These are phyloP conservation scores for Sanghuangporus baumii DNA, from an alignment of 1,284 basidiomycete species.

Conservation along the genomic window DNA sequence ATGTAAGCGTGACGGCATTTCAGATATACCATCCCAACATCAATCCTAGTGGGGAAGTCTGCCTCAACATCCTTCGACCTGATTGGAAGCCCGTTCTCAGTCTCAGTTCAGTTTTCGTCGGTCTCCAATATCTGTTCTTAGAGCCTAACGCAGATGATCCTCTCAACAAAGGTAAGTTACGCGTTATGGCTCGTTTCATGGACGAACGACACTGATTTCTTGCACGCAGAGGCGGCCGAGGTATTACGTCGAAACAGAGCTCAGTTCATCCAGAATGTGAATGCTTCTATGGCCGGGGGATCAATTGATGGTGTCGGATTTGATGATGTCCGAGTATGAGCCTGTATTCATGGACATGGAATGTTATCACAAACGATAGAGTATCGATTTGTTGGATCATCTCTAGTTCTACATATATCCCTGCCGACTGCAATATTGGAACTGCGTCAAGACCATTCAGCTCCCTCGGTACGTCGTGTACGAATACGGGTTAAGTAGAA, in stretches of 20 bases:
- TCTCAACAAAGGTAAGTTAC: slow-evolving; percentile 85
- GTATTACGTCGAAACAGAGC: slow-evolving; percentile 85
- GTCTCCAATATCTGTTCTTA: slow-evolving; percentile 95
- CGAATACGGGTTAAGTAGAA: slow-evolving; percentile 87
- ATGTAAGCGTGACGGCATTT: neutral
- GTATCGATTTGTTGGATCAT: neutral
- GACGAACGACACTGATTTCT: slow-evolving; percentile 8
- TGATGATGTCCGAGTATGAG: slow-evolving; percentile 53
- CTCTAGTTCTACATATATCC: neutral
- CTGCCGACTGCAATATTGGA: neutral
- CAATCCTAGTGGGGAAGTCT: slow-evolving; percentile 95
- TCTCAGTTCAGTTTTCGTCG: slow-evolving; percentile 95
- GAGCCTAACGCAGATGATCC: slow-evolving; percentile 99
- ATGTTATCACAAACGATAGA: neutral
- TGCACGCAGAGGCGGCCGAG: slow-evolving; percentile 80
- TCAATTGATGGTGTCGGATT: slow-evolving; percentile 73
- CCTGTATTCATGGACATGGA: neutral
- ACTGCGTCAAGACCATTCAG: neutral
- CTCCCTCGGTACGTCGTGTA: slow-evolving; percentile 60
- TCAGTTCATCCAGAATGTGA: slow-evolving; percentile 78
- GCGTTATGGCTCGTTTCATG: slow-evolving; percentile 1
- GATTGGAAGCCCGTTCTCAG: slow-evolving; percentile 99
- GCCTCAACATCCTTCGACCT: slow-evolving; percentile 95
- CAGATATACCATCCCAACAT: slow-evolving; percentile 99
- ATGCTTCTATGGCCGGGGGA: slow-evolving; percentile 76